Evolutionary conservation across 2,329 filamentous ascomycete species (phyloP), one percentile per base, ranked within the genome.

Genomic region (Botrytis sinoallii): DNA sequence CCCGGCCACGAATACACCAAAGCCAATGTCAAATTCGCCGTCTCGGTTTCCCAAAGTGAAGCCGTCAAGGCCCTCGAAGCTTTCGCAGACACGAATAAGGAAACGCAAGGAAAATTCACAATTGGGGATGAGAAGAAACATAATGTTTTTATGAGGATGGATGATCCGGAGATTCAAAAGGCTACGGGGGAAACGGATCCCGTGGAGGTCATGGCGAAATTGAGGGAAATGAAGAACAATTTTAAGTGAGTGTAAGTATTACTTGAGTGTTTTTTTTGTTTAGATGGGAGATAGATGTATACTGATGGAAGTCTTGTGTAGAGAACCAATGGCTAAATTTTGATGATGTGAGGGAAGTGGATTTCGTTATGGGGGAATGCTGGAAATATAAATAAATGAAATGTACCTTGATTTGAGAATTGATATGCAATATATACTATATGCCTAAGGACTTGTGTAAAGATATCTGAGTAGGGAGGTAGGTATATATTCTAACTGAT

Each of bases 1-100:
- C 95, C 95, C 29, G 96, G 96, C 6, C 96, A 99, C 80, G 96
- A 98, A 83, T 99, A 99, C 84, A 99, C 96, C n/a, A 97, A 96
- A 83, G 88, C 92, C 70, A 99, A 99, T 80, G 94, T 96, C 79
- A 94, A 94, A 82, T 99, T 99, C 81, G 91, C 90, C 66, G 84
- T 92, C 74, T 92, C 91, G 3, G 92, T 98, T 25, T 85, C 92
- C 73, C 90, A 93, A 79, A 92, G 88, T 60, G 90, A 93, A 67
- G 86, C 93, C 0, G 89, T 98, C 76, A 90, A 92, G 85, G 92
- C 91, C 78, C 86, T 99, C 46, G 86, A 93, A 77, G 86, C 87
- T 0, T 98, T 94, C 82, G 92, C 93, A 1, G 89, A 93, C 72
- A 86, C 88, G 75, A 95, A 98, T 83, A 86, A 91, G 83, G 89